Conservation (phyloP, 257 asterid genomes). For the Solanum sejunctum region DNA sequence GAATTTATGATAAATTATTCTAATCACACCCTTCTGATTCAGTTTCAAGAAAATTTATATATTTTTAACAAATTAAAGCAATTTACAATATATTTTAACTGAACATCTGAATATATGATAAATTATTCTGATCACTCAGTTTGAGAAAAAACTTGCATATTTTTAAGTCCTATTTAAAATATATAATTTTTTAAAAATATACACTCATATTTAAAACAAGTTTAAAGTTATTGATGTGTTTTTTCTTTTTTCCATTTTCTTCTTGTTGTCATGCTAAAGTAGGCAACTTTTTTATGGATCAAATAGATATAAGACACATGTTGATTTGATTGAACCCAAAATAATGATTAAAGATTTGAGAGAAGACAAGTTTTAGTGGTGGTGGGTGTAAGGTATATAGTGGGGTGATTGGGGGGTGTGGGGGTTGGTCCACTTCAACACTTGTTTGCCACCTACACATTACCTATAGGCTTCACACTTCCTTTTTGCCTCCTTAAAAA, state of each 20-base stretch:
- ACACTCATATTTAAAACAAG: rapidly evolving
- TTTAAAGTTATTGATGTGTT: neutral
- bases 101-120: neutral
- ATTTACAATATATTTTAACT: neutral
- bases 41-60: no score
- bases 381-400: neutral
- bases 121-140: neutral
- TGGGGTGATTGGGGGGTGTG: neutral
- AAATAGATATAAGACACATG: neutral
- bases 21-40: no score
- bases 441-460: neutral
- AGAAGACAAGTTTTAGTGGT: neutral
- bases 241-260: neutral
- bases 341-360: neutral
- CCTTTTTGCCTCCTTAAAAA: neutral
- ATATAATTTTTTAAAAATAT: neutral
- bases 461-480: neutral
- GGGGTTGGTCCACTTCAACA: neutral
- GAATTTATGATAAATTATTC: no score
- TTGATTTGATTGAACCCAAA: neutral
- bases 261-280: neutral
- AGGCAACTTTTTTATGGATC: neutral
- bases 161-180: neutral
- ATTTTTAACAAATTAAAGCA: no score
- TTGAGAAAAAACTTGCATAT: no score